A percentile compares a stretch with the other conserved stretches of the same genome.
phyloP scores from a whole-genome alignment of 2,329 filamentous ascomycete genomes.

The Endothia cerciana region DNA sequence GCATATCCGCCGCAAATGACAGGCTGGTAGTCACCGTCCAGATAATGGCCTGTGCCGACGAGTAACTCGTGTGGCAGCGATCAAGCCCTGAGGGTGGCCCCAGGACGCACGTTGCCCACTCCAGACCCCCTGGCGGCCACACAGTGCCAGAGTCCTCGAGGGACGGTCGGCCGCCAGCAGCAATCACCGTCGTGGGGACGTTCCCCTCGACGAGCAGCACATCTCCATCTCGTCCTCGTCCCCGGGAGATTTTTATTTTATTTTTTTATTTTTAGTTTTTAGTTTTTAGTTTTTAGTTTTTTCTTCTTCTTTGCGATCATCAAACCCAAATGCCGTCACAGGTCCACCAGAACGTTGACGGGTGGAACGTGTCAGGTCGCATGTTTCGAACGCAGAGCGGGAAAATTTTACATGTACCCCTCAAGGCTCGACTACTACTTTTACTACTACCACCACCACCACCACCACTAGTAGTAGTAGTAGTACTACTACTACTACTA shows the following conservation, averaged over 20 bases:
- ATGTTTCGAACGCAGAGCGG: conserved; percentile 15
- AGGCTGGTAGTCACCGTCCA: neutral
- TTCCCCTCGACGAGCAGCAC: neutral
- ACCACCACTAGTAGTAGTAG: too few relatives aligned
- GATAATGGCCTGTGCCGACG: neutral
- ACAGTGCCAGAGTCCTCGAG: too few relatives aligned
- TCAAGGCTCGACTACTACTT: neutral
- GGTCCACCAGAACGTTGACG: neutral
- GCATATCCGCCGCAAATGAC: neutral
- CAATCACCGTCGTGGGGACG: neutral
- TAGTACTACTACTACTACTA: neutral
- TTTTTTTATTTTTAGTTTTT: too few relatives aligned
- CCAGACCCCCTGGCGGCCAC: conserved; percentile 1
- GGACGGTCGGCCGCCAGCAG: too few relatives aligned
- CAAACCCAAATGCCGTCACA: neutral
- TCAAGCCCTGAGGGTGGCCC: too few relatives aligned
- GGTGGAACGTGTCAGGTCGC: conserved; percentile 25
- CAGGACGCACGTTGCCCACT: neutral
- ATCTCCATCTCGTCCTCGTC: too few relatives aligned
- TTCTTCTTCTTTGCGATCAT: neutral
- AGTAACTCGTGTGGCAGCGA: too few relatives aligned
- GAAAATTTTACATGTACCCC: neutral
- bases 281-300: too few relatives aligned
- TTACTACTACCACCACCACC: neutral
- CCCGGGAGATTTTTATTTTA: too few relatives aligned